Percentiles rank a stretch among this genome's conserved stretches.
These are phyloP conservation scores for Ceratobasidium sp. DNA, from an alignment of 1,284 basidiomycete species.

Conservation along the genomic window DNA sequence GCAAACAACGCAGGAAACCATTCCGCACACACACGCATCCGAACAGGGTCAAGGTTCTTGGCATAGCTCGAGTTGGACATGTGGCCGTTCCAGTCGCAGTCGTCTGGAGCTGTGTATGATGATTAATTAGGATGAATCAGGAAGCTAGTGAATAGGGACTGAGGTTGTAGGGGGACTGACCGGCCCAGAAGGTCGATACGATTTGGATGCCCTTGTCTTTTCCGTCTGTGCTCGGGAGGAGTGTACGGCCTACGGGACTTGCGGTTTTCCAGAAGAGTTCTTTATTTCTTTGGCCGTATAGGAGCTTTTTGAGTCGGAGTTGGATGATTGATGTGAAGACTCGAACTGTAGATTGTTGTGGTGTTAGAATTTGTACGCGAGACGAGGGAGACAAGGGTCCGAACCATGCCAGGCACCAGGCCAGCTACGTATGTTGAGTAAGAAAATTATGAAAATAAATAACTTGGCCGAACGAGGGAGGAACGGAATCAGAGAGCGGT, in stretches of 20 bases:
- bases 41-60: constrained; percentile 69
- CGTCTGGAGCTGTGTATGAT: constrained; percentile 67
- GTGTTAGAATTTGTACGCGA: not conserved
- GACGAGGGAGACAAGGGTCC: not conserved
- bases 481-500: constrained; percentile 47
- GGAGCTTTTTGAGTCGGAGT: constrained; percentile 5
- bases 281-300: not conserved
- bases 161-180: constrained; percentile 19
- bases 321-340: not conserved
- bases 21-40: constrained; percentile 64
- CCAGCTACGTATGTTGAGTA: constrained; percentile 48
- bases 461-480: constrained; percentile 48
- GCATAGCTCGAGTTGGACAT: constrained; percentile 83
- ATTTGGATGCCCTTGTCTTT: constrained; percentile 12
- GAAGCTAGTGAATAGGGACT: not conserved
- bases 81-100: constrained; percentile 77
- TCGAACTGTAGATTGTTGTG: not conserved
- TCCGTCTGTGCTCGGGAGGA: constrained; percentile 8
- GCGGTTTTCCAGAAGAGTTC: constrained; percentile 15
- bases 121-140: not conserved
- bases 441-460: constrained; percentile 39
- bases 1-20: constrained; percentile 74
- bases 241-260: constrained; percentile 27
- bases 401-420: constrained; percentile 49
- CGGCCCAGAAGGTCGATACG: constrained; percentile 41